phyloP scores from a whole-genome alignment of 108 stramenopile genomes.

The Chaetoceros muelleri region DNA sequence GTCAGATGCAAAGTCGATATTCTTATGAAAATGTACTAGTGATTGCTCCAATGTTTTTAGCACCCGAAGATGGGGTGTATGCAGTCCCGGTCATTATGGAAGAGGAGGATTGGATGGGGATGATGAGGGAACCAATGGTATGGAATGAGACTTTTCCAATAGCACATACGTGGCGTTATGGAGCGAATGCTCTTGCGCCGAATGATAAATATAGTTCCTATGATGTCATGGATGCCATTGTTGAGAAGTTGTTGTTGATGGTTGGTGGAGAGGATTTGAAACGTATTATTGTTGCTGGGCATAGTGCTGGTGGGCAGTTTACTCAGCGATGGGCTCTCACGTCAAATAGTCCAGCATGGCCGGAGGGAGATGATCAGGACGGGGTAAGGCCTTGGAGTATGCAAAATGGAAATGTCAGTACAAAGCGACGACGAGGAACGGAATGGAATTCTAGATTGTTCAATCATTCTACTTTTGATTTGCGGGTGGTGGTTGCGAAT shows the following conservation, averaged over 20 bases:
- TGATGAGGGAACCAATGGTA: constrained; percentile 10
- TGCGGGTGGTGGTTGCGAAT: constrained; percentile 69
- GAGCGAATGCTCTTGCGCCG: constrained; percentile 49
- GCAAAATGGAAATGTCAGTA: neutral
- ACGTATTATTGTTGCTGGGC: constrained; percentile 55
- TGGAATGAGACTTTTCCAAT: constrained; percentile 50
- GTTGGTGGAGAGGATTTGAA: constrained; percentile 36
- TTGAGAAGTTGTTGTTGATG: constrained; percentile 25
- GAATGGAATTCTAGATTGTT: neutral
- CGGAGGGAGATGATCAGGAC: neutral
- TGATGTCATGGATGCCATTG: constrained; percentile 45
- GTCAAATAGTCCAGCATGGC: constrained; percentile 33
- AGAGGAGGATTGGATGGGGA: neutral
- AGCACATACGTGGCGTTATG: constrained; percentile 68
- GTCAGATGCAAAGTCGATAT: neutral
- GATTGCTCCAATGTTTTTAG: constrained; percentile 58
- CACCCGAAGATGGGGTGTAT: constrained; percentile 23
- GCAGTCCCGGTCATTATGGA: neutral
- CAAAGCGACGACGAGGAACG: neutral
- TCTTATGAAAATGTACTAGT: constrained; percentile 21
- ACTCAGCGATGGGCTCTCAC: constrained; percentile 73
- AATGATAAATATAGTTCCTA: constrained; percentile 49
- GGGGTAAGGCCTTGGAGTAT: neutral
- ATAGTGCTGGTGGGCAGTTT: constrained; percentile 77
- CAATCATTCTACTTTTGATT: too few relatives aligned